Conservation (phyloP, 1,284 basidiomycete species). For the Trichosporon sp. region DNA sequence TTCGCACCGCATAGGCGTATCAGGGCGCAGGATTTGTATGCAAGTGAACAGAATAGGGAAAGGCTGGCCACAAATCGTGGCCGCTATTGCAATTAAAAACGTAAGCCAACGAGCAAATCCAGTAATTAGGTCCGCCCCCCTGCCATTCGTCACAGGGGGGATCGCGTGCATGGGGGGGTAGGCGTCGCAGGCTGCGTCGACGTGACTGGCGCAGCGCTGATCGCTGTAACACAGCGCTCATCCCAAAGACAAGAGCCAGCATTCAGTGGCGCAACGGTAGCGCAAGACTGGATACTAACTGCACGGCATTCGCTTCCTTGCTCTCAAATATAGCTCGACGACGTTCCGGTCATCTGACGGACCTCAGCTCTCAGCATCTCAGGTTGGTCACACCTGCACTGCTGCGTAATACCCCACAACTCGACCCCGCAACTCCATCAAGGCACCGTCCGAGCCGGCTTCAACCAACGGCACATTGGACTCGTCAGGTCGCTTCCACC, state of each 20-base stretch:
- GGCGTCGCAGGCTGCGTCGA: background rate
- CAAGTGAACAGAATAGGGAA: background rate
- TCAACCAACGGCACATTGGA: background rate
- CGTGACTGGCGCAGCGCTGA: background rate
- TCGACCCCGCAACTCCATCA: slow-evolving; percentile 3
- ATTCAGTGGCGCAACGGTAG: no score
- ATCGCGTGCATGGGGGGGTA: background rate
- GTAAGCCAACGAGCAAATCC: background rate
- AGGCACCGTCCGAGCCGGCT: background rate
- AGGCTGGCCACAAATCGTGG: background rate
- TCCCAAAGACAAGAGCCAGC: no score
- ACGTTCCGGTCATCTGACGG: background rate
- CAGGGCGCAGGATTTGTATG: background rate
- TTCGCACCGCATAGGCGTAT: background rate
- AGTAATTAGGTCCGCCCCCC: background rate
- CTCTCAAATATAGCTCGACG: background rate
- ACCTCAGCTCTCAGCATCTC: background rate
- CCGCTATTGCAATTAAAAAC: background rate
- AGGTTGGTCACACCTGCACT: background rate
- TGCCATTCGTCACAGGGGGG: background rate
- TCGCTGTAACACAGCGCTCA: background rate
- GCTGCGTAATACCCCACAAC: slow-evolving; percentile 12
- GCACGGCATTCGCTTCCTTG: background rate
- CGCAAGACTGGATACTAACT: no score
- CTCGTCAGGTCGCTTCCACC: background rate